Conservation (phyloP, 306 rosid genomes). For the Gastrolobium villosum region DNA sequence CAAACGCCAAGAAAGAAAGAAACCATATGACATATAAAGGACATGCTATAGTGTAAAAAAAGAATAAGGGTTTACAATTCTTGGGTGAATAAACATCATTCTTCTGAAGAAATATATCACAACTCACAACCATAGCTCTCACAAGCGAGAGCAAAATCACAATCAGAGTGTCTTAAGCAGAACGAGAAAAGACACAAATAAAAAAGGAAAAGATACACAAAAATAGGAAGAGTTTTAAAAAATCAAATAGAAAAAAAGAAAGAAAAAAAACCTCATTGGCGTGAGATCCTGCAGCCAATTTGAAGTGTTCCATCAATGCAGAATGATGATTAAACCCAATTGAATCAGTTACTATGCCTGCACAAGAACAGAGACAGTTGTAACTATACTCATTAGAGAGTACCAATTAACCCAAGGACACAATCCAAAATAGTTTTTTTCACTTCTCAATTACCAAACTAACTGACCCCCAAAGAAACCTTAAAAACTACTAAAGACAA, state of each 20-base stretch:
- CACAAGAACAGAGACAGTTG: slow-evolving; percentile 52
- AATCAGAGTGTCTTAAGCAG: too few species aligned
- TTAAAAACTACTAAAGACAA: slow-evolving; percentile 34
- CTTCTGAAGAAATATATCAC: too few species aligned
- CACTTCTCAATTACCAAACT: slow-evolving; percentile 39
- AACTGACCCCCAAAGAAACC: slow-evolving; percentile 40
- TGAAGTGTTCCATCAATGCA: slow-evolving; percentile 64
- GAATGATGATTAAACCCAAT: slow-evolving; percentile 50
- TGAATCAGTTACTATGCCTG: slow-evolving; percentile 52
- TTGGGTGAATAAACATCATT: too few species aligned
- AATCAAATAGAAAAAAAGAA: not conserved
- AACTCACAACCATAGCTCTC: too few species aligned
- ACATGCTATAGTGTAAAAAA: too few species aligned
- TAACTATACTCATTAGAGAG: slow-evolving; percentile 39
- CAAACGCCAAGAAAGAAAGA: too few species aligned
- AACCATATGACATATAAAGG: too few species aligned
- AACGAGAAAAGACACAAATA: too few species aligned
- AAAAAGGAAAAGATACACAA: too few species aligned
- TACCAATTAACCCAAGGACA: slow-evolving; percentile 43
- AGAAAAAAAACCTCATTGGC: slow-evolving; percentile 63
- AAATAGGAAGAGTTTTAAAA: too few species aligned
- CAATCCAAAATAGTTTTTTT: slow-evolving; percentile 40
- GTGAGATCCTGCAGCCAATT: slow-evolving; percentile 61
- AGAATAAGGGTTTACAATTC: too few species aligned
- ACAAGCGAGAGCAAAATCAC: too few species aligned